Conservation (phyloP, 768 basidiomycete genomes). For the Rhodosporidiobolus sp. region DNA sequence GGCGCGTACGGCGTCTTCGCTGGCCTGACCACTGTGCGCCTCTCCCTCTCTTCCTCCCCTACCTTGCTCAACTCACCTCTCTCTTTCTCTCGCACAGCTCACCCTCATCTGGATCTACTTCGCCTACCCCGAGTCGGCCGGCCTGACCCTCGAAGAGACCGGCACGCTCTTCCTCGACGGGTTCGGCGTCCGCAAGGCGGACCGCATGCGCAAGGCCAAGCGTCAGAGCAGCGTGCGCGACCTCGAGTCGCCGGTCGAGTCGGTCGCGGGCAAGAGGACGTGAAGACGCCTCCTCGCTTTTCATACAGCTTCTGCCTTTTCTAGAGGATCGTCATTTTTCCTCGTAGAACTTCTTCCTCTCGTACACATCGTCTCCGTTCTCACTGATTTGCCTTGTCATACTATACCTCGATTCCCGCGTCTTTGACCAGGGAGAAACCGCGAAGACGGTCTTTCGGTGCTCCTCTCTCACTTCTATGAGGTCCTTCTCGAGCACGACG, state of each 20-base stretch:
- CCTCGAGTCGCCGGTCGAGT: neutral
- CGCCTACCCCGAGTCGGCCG: conserved; percentile 75
- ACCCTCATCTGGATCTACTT: conserved; percentile 61
- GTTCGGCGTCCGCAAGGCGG: conserved; percentile 11
- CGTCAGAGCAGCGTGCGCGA: neutral
- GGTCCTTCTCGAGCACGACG: no score
- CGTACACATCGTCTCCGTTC: no score
- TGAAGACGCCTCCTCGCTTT: no score
- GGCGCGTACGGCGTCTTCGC: conserved; percentile 18
- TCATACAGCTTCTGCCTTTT: no score
- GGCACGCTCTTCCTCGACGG: conserved; percentile 9
- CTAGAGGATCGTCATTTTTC: no score
- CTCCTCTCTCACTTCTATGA: no score
- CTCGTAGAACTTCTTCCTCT: no score
- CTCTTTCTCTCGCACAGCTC: conserved; percentile 52
- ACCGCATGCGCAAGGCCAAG: neutral
- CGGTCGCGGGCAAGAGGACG: no score
- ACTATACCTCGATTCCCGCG: no score
- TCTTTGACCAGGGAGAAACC: no score
- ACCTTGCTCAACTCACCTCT: conserved; percentile 46
- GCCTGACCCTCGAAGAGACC: conserved; percentile 55
- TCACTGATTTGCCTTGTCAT: no score
- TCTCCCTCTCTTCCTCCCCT: neutral
- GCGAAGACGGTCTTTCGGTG: no score
- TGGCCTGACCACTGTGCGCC: neutral